Evolutionary conservation across 2,329 filamentous ascomycete species (phyloP).

Genomic region (Teratosphaeriaceae sp.): DNA sequence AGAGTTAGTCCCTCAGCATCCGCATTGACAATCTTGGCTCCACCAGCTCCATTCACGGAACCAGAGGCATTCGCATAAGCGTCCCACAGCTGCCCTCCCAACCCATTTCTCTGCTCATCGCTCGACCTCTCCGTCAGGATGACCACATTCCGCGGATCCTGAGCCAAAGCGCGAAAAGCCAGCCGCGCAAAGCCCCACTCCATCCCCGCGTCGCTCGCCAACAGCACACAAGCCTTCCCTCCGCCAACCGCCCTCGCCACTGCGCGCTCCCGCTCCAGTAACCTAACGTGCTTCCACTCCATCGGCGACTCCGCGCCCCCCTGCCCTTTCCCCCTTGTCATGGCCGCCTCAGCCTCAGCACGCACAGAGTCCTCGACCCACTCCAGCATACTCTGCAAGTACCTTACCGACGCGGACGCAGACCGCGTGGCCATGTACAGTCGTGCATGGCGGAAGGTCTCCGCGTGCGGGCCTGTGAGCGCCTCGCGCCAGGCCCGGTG

Average conservation of each 20-base stretch:
- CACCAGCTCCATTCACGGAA: conserved; percentile 26
- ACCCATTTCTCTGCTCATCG: conserved; percentile 38
- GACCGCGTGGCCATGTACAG: conserved; percentile 83
- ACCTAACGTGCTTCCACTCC: too few species aligned
- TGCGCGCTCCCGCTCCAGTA: conserved; percentile 76
- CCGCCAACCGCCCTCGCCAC: conserved; percentile 61
- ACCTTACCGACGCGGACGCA: conserved; percentile 79
- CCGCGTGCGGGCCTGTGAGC: conserved; percentile 26
- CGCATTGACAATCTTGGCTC: conserved; percentile 48
- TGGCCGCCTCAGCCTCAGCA: conserved; percentile 55
- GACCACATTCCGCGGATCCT: conserved; percentile 73
- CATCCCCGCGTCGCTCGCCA: conserved; percentile 82
- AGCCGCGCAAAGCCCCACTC: conserved; percentile 95
- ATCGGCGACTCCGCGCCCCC: too few species aligned
- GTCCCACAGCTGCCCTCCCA: conserved; percentile 72
- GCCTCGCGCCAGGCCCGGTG: conserved; percentile 79
- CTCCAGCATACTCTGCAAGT: conserved; percentile 91
- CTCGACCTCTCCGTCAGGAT: conserved; percentile 73
- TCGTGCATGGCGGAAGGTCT: conserved; percentile 45
- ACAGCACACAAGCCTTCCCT: conserved; percentile 61
- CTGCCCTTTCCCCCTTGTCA: conserved; percentile 31
- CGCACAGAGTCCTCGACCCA: conserved; percentile 99
- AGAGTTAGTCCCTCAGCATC: conserved; percentile 50
- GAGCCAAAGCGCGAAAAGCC: conserved; percentile 65
- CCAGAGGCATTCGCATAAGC: conserved; percentile 17